Evolutionary conservation across 2,329 filamentous ascomycete genomes (phyloP).

Genomic region (Hypoxylon rubiginosum): DNA sequence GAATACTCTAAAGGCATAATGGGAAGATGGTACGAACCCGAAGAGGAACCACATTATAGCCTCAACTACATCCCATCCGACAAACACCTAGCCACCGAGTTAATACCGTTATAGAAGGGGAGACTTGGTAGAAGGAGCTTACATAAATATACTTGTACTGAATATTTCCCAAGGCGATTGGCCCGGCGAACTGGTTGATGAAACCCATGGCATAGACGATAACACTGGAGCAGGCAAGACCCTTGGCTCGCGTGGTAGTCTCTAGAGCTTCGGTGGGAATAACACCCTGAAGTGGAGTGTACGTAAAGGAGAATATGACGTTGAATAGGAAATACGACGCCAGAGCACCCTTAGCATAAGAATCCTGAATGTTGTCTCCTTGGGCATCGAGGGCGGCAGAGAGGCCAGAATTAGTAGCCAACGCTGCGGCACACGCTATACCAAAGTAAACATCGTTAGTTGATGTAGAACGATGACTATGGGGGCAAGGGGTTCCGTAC

Average conservation of each 20-base stretch:
- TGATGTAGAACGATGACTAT: not conserved
- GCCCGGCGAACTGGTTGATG: constrained; percentile 63
- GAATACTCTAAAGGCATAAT: not conserved
- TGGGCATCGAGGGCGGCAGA: constrained; percentile 54
- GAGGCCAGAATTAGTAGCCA: constrained; percentile 62
- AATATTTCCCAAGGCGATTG: constrained; percentile 61
- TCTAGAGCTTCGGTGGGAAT: constrained; percentile 63
- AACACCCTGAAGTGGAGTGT: constrained; percentile 64
- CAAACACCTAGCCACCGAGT: constrained; percentile 53
- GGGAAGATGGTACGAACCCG: constrained; percentile 49
- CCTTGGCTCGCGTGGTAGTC: constrained; percentile 63
- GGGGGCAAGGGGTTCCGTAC: constrained; percentile 36
- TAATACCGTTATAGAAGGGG: not conserved
- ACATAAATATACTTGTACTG: constrained; percentile 59
- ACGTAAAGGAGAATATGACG: constrained; percentile 63
- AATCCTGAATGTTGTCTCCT: constrained; percentile 51
- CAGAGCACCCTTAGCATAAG: constrained; percentile 59
- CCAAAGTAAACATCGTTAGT: constrained; percentile 9
- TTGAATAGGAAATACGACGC: constrained; percentile 65
- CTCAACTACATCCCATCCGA: constrained; percentile 62
- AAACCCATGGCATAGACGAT: constrained; percentile 62
- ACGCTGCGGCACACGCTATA: constrained; percentile 55
- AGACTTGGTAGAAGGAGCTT: not conserved
- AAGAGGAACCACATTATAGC: constrained; percentile 60
- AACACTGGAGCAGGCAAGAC: constrained; percentile 60